Base-by-base conservation (phyloP, 768 basidiomycete species). In the Boletus coccyginus region DNA sequence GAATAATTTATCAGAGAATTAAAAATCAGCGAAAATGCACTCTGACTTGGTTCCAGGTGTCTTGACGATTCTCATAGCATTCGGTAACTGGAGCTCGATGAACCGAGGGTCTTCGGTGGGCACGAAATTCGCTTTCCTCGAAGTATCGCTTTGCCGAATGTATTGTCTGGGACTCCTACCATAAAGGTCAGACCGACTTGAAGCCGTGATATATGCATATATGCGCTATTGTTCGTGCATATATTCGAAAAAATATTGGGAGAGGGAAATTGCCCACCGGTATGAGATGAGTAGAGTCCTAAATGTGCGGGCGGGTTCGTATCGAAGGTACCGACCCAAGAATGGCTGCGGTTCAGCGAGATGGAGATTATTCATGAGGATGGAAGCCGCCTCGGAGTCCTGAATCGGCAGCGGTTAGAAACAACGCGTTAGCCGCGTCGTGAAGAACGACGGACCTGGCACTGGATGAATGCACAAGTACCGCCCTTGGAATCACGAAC, bases 401-500 rank as follows among this genome's bases (percentile, higher is more conserved):
- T 91, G 58, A 24, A 46, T 38, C 5, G 43, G 27, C 14, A 33
- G 29, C 39, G 16, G 36, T 61, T 24, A 50, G 38, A 50, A 43
- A 44, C 45, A 14, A 44, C 12, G 4, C 17, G 14, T 40, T 41
- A 21, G 41, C 3, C 14, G 36, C 9, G n/a, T 14, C n/a, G 35
- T 13, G 19, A 46, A 49, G 49, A 49, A 46, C 17, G 43, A 60
- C 77, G 43, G 64, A 90, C 91, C 77, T 90, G 81, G 78, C 90
- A 92, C 72, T 92, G 91, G 24, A 91, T 85, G 68, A 93, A 93
- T 54, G 90, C 91, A 66, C 90, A 92, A 44, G 88, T 82, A 14
- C 88, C 86, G 39, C 88, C 88, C 68, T 85, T 87, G 55, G 80
- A 81, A 69, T 91, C 88, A 53, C 85, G 85, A 41, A 91, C 81